phyloP scores from a whole-genome alignment of 2,329 filamentous ascomycete species.

The Pyrenophora seminiperda region DNA sequence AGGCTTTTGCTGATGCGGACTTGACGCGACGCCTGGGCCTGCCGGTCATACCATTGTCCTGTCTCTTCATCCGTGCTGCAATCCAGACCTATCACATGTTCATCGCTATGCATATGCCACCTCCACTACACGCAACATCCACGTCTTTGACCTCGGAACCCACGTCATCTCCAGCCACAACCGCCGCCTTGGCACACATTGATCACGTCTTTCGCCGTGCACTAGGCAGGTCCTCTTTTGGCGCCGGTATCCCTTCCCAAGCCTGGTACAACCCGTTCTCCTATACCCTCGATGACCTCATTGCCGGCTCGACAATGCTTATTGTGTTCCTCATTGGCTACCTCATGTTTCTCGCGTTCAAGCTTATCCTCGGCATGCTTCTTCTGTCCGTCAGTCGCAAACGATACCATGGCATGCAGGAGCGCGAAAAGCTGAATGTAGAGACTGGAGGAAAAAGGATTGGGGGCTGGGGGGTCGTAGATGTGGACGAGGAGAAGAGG shows the following conservation, averaged over 20 bases:
- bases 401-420: slow-evolving; percentile 81
- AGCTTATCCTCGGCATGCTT: slow-evolving; percentile 86
- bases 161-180: slow-evolving; percentile 69
- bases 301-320: slow-evolving; percentile 79
- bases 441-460: slow-evolving; percentile 75
- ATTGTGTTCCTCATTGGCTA: slow-evolving; percentile 85
- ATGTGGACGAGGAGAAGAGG: slow-evolving; percentile 85
- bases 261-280: slow-evolving; percentile 34
- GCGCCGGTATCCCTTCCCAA: slow-evolving; percentile 39
- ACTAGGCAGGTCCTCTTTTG: slow-evolving; percentile 73
- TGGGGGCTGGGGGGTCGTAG: slow-evolving; percentile 83
- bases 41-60: slow-evolving; percentile 89
- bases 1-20: slow-evolving; percentile 90
- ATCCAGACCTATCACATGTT: slow-evolving; percentile 99
- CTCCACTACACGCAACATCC: slow-evolving; percentile 70
- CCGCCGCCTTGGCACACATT: slow-evolving; percentile 77
- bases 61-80: slow-evolving; percentile 91
- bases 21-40: slow-evolving; percentile 87
- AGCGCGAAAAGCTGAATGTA: slow-evolving; percentile 60
- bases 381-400: slow-evolving; percentile 79
- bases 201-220: slow-evolving; percentile 78
- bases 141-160: slow-evolving; percentile 68
- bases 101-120: slow-evolving; percentile 80
- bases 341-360: slow-evolving; percentile 78
- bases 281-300: slow-evolving; percentile 73